Percentiles rank a stretch among this genome's conserved stretches.
Conservation (phyloP, 768 basidiomycete species). For the Pisolithus orientalis region DNA sequence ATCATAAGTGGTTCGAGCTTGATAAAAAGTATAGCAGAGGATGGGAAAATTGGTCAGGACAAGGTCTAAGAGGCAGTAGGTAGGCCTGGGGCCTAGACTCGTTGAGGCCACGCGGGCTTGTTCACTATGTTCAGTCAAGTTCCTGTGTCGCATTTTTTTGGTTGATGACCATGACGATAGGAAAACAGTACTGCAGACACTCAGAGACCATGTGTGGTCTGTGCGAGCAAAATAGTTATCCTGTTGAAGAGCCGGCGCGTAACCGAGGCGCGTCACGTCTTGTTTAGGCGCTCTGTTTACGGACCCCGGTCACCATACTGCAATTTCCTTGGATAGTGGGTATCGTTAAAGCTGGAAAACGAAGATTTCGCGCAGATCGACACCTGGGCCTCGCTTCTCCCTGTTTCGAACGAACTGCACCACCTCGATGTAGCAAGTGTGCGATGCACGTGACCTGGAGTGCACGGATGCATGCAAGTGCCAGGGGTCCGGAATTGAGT, state of each 20-base stretch:
- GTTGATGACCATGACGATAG: background rate
- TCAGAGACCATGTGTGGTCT: too few species aligned
- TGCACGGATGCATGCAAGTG: too few species aligned
- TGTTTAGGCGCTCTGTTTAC: conserved; percentile 21
- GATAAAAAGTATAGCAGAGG: conserved; percentile 59
- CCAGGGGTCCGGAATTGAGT: conserved; percentile 15
- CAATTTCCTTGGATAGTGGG: conserved; percentile 2
- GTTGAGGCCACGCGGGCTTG: too few species aligned
- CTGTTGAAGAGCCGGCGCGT: conserved; percentile 10
- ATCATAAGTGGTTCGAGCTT: conserved; percentile 77
- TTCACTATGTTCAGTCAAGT: too few species aligned
- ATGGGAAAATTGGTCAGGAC: conserved; percentile 30
- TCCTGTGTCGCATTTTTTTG: too few species aligned
- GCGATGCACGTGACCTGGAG: too few species aligned
- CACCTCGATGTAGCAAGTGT: too few species aligned
- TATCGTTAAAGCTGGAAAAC: conserved; percentile 2
- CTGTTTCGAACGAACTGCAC: too few species aligned
- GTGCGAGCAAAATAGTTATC: background rate
- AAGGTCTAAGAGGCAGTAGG: conserved; percentile 28
- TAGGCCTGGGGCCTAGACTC: too few species aligned
- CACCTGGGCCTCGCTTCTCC: background rate
- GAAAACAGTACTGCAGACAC: conserved; percentile 1
- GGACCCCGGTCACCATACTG: conserved; percentile 12
- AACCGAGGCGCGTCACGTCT: conserved; percentile 40
- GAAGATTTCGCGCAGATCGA: too few species aligned